Base-by-base conservation (phyloP, 1,139 yeast genomes). In the Zygotorulaspora mrakii region DNA sequence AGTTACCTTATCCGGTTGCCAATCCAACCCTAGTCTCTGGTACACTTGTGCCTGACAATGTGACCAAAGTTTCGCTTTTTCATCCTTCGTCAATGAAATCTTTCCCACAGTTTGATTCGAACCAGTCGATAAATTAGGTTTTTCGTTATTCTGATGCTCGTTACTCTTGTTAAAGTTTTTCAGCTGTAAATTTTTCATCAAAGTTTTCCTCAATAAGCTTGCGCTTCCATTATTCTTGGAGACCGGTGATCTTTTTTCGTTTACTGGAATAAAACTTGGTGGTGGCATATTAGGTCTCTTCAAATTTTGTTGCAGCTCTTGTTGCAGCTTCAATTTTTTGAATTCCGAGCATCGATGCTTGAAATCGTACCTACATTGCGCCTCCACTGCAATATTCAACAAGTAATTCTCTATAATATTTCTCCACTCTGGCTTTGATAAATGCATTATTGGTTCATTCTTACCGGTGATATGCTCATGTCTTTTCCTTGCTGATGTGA, bases 391-490 rank as follows among this genome's bases (percentile, higher is more conserved):
- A 24, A 80, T 66, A 55, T 78, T 79, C 30, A 80, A 60, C 35
- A 79, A 54, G 54, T 74, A 80, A 60, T 79, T 79, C 49, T 80
- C 87, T 46, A 80, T 76, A 20, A 80, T 71, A 55, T 79, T 77
- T 50, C 86, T 65, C 84, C 86, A 79, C 57, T 79, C 83, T 16
- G 77, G 74, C 48, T 71, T 69, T 2, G 68, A 62, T 4, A 66
- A 45, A 17, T 52, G 48, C 64, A 62, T 58, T 23, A 56, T 40
- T 9, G 52, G 48, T 27, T 57, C 62, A 35, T 50, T 37, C 14
- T 22, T 21, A 4, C 58, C 57, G 2, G 51, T 49, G 21, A 54
- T 47, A 39, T 53, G 54, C 46, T 59, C 67, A 46, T 74, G 77
- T 45, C 80, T 65, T 37, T 64, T 54, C 42, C 82, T 66, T 2